phyloP scores from a whole-genome alignment of 768 basidiomycete species.

The Zangia roseola region DNA sequence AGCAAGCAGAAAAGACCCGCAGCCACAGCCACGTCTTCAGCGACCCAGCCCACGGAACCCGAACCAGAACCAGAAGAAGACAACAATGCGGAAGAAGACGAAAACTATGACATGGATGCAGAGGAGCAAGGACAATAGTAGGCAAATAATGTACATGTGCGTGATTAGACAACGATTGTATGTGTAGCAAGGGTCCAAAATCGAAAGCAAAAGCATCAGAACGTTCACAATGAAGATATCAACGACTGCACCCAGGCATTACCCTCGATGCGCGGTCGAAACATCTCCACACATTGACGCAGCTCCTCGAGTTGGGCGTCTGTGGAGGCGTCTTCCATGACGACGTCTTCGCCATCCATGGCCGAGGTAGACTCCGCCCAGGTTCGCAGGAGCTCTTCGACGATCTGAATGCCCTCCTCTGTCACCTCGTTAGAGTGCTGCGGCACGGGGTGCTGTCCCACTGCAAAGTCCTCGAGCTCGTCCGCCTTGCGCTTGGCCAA shows the following conservation, averaged over 20 bases:
- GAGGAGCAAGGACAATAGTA: conserved; percentile 12
- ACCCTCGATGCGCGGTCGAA: conserved; percentile 65
- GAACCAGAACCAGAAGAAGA: conserved; percentile 4
- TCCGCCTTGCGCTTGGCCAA: conserved; percentile 91
- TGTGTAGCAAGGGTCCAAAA: not conserved
- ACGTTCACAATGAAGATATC: conserved; percentile 39
- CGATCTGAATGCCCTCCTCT: conserved; percentile 76
- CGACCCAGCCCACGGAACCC: not conserved
- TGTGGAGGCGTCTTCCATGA: conserved; percentile 46
- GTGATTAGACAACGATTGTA: conserved; percentile 10
- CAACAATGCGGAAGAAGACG: conserved; percentile 5
- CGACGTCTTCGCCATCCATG: conserved; percentile 43
- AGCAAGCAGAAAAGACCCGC: conserved; percentile 22
- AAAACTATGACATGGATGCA: conserved; percentile 9
- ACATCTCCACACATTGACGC: conserved; percentile 60
- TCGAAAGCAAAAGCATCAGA: not conserved
- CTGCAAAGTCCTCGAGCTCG: conserved; percentile 83
- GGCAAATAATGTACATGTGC: conserved; percentile 10
- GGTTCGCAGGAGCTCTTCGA: conserved; percentile 71
- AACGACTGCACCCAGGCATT: conserved; percentile 78
- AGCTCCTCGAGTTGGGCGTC: conserved; percentile 46
- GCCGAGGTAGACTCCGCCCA: conserved; percentile 53
- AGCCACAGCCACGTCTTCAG: not conserved
- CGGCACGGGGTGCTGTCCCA: conserved; percentile 36
- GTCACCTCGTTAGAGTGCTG: conserved; percentile 58